Evolutionary conservation across 2,329 filamentous ascomycete species (phyloP).

Genomic region (Microdochium nivale): DNA sequence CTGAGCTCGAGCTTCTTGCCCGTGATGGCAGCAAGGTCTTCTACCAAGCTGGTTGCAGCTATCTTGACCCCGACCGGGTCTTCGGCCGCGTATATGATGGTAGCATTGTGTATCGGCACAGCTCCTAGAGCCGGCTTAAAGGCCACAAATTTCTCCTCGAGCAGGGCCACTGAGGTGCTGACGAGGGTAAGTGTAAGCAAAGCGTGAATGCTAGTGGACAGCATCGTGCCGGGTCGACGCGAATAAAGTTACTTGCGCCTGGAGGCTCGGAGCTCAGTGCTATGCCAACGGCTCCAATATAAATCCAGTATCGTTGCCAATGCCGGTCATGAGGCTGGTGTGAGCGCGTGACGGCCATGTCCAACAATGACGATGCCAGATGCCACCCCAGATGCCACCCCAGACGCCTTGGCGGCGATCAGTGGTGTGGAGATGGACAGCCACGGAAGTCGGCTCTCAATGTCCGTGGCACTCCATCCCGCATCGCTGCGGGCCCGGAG

Average conservation of each 20-base stretch:
- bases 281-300: background rate
- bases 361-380: background rate
- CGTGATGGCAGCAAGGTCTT: constrained; percentile 18
- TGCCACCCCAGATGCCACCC: background rate
- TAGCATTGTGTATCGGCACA: constrained; percentile 7
- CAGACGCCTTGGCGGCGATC: background rate
- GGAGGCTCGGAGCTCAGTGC: background rate
- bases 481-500: no score
- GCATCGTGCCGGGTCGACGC: background rate
- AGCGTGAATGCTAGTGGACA: constrained; percentile 9
- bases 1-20: constrained; percentile 5
- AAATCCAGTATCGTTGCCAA: background rate
- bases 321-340: background rate
- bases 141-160: constrained; percentile 9
- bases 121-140: constrained; percentile 5
- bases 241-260: background rate
- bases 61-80: constrained; percentile 11
- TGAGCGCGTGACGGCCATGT: background rate
- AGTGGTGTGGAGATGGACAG: background rate
- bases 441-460: no score
- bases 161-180: constrained; percentile 3
- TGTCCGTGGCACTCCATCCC: no score
- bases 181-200: constrained; percentile 22
- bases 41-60: constrained; percentile 9
- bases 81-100: constrained; percentile 8